Percentiles rank a stretch among this genome's conserved stretches.
Evolutionary conservation across 2,329 filamentous ascomycete species (phyloP).

Genomic region (Dactylella cylindrospora): DNA sequence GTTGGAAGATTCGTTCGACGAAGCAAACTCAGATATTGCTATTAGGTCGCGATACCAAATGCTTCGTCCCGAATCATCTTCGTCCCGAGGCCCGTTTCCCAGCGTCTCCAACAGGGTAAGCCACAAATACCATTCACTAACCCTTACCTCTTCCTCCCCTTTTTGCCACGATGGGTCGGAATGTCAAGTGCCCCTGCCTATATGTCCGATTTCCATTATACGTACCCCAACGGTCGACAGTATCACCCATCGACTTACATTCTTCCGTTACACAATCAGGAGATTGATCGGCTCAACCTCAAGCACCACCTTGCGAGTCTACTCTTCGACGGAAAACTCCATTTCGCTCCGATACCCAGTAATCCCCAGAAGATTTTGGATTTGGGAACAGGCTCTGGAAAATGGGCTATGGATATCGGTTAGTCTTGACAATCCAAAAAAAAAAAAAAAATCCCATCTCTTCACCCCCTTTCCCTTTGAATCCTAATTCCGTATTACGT

Average conservation of each 20-base stretch:
- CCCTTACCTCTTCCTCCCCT: background rate
- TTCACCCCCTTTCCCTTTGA: constrained; percentile 8
- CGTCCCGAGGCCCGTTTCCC: constrained; percentile 36
- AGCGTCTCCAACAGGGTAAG: constrained; percentile 37
- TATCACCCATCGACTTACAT: constrained; percentile 33
- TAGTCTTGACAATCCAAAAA: constrained; percentile 31
- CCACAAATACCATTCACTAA: constrained; percentile 13
- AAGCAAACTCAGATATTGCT: constrained; percentile 24
- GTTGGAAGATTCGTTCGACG: constrained; percentile 2
- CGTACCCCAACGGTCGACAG: constrained; percentile 11
- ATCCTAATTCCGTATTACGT: constrained; percentile 25
- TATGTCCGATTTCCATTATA: constrained; percentile 18
- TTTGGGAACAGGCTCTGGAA: constrained; percentile 54
- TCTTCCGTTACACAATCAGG: constrained; percentile 33
- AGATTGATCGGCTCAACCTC: constrained; percentile 43
- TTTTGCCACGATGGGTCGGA: constrained; percentile 10
- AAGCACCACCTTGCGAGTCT: constrained; percentile 39
- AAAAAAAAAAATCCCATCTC: constrained; percentile 7
- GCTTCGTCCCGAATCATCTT: constrained; percentile 33
- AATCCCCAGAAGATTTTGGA: constrained; percentile 53
- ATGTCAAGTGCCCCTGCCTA: constrained; percentile 35
- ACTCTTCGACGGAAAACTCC: constrained; percentile 43
- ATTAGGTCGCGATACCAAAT: constrained; percentile 41
- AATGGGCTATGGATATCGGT: constrained; percentile 56
- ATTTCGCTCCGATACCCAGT: constrained; percentile 40